Evolutionary conservation across 2,329 filamentous ascomycete species (phyloP), one percentile per base, ranked within the genome.

Genomic region (Penicillium sp.): DNA sequence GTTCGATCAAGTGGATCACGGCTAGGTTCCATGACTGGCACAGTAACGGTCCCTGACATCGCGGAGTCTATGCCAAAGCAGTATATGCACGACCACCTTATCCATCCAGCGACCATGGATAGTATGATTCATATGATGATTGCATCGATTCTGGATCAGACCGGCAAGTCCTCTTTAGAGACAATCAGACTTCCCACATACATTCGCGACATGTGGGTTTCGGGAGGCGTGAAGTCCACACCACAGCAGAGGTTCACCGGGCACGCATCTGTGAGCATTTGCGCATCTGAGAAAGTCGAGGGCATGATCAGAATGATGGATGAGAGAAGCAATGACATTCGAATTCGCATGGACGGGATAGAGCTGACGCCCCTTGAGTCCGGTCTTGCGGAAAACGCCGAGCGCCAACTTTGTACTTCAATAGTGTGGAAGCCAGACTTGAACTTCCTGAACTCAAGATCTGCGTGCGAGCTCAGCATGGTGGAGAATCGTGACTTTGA

Each of bases 31-130:
- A 62, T 65, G 26, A 56, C 62, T 28, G 66, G 62, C 3, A 53
- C 50, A 4, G 57, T 71, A 2, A 62, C 59, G 1, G 59, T 71
- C 12, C 64, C 67, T 4, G 62, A 72, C 51, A 61, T 69, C 21
- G 50, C 53, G 7, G 52, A 57, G 28, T 50, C 59, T 6, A 74
- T 73, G 70, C 70, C 71, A 16, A 66, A 68, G 33, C 58, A 60
- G 1, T 69, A 62, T 51, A 56, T 67, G 38, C 64, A 70, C 33
- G 49, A 63, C 0, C 70, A 73, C 50, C 33, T 72, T 5, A 68
- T 74, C 18, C 71, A 74, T 28, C 71, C 71, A 8, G 60, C 64
- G 10, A 72, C 70, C 3, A 61, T 74, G 55, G 70, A 74, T 24
- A 66, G 59, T 42, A 64, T 71, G 54, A 61, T 73, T 15, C 67